Base-by-base conservation (phyloP, 2,329 filamentous ascomycete species). In the Neurospora sp. region DNA sequence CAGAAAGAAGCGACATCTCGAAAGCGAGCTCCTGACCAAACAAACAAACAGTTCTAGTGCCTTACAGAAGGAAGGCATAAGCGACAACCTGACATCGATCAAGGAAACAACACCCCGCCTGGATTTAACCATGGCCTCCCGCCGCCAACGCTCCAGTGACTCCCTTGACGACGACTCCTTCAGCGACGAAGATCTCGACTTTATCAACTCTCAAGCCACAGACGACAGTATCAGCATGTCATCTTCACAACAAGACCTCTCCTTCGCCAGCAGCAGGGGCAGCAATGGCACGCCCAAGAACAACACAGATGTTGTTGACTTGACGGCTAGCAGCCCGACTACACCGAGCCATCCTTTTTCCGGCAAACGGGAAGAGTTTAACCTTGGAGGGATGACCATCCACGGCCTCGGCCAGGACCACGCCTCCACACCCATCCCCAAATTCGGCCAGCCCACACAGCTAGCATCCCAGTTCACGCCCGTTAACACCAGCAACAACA, bases 401-500 rank as follows among this genome's bases (percentile, higher is more conserved):
- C 66, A 72, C 70, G 68, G 66, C 69, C 73, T 70, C 67, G 72
- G 67, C 42, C 66, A 72, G 68, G 67, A 66, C 67, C 73, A 70
- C 15, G 69, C 71, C 7, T 73, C 70, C 8, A 76, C 74, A 4
- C 67, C 73, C 9, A 74, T 73, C 4, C 77, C 77, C 9, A 74
- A 74, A 10, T 79, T 79, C 70, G 78, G 78, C 46, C 75, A 70
- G 58, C 75, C 76, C 6, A 79, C 75, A 66, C 82, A 82, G 75
- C 80, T 84, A 74, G 77, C 82, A 76, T 84, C 83, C 58, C 83
- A 82, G 76, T 82, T 84, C 52, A 62, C 43, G 66, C 67, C n/a
- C 68, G 68, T 36, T 42, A 70, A 67, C 67, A 46, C 40, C 66
- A 66, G 43, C 52, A 68, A 39, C 28, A 68, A 74, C 39, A 70